A percentile compares a stretch with the other conserved stretches of the same genome.
Evolutionary conservation across 164 flowering plant species (phyloP).

Genomic region (Litsea cubeba): DNA sequence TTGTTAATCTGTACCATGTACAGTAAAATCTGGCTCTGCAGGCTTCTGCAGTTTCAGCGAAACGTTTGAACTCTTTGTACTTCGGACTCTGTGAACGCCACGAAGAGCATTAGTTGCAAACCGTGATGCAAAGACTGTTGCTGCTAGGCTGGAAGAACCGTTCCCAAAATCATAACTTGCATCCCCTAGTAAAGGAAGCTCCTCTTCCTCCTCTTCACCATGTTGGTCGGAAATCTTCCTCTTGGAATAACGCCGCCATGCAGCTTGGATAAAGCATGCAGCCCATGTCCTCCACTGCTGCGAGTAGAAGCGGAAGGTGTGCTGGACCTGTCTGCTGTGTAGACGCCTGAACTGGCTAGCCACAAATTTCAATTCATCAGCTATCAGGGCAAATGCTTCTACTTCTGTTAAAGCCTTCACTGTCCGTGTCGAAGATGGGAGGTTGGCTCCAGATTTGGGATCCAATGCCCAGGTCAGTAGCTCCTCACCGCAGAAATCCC

Average conservation of each 20-base stretch:
- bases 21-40: conserved; percentile 82
- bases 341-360: conserved; percentile 93
- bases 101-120: conserved; percentile 91
- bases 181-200: too few species aligned
- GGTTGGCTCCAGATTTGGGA: conserved; percentile 74
- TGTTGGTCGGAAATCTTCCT: conserved; percentile 67
- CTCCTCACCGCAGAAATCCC: conserved; percentile 96
- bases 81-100: conserved; percentile 74
- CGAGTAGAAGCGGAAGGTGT: conserved; percentile 91
- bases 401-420: conserved; percentile 83
- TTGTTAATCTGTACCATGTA: conserved; percentile 22
- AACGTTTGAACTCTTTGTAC: conserved; percentile 39
- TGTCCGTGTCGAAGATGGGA: conserved; percentile 88
- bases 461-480: conserved; percentile 95
- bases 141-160: conserved; percentile 62
- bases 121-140: conserved; percentile 67
- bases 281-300: conserved; percentile 99
- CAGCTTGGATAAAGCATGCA: conserved; percentile 88
- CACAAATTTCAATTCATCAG: conserved; percentile 89
- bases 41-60: conserved; percentile 72
- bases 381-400: conserved; percentile 79
- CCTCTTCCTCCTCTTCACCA: conserved; percentile 47
- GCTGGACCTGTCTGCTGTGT: conserved; percentile 92
- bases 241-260: conserved; percentile 66
- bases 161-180: background rate